phyloP scores from a whole-genome alignment of 179 eudicot genomes.

The Vitellaria paradoxa region DNA sequence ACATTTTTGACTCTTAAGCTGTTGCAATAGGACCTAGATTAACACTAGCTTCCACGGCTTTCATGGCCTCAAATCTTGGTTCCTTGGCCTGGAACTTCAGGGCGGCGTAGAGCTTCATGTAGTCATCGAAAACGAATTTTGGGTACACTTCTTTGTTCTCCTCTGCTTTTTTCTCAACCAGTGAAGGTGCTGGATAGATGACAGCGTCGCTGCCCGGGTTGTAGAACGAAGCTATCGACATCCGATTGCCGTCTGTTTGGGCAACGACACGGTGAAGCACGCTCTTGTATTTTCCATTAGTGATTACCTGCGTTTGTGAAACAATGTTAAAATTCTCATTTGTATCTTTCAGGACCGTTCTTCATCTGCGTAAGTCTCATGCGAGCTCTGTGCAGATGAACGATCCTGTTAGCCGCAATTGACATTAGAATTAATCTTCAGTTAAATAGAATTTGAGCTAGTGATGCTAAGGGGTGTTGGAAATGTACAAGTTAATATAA shows the following conservation, averaged over 20 bases:
- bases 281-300: constrained; percentile 82
- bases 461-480: too few species aligned
- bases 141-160: constrained; percentile 49
- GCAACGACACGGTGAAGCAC: constrained; percentile 70
- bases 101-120: constrained; percentile 70
- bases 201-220: constrained; percentile 76
- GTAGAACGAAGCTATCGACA: constrained; percentile 83
- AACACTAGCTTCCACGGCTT: constrained; percentile 31
- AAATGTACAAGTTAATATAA: too few species aligned
- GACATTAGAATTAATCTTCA: too few species aligned
- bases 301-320: constrained; percentile 52
- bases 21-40: constrained; percentile 18
- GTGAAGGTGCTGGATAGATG: constrained; percentile 60
- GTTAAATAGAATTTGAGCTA: too few species aligned
- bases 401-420: too few species aligned
- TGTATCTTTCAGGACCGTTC: too few species aligned
- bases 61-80: constrained; percentile 79
- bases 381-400: too few species aligned
- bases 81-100: constrained; percentile 80
- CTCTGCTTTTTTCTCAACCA: constrained; percentile 58
- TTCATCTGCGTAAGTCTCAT: too few species aligned
- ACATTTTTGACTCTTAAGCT: constrained; percentile 15
- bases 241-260: constrained; percentile 59
- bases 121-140: constrained; percentile 71
- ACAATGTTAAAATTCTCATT: neutral